Conservation (phyloP, 306 rosid genomes). For the Sphenostylis stenocarpa region DNA sequence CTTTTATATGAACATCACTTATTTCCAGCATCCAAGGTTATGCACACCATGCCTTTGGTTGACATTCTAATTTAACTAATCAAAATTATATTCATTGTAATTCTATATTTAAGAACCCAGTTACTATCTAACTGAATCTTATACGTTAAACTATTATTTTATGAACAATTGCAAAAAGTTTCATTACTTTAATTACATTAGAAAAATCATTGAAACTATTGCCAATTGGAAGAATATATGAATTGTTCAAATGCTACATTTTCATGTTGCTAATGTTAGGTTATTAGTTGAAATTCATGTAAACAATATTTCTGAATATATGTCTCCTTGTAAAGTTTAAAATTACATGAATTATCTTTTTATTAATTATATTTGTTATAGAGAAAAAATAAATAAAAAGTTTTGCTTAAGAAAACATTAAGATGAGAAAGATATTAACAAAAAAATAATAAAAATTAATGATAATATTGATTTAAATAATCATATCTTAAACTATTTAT, state of each 20-base stretch:
- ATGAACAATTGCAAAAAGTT: neutral
- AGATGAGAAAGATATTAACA: too few relatives aligned
- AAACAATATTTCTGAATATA: too few relatives aligned
- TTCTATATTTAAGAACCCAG: neutral
- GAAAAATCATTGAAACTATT: neutral
- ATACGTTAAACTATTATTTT: neutral
- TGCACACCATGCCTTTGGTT: slow-evolving; percentile 32
- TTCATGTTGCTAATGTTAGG: neutral
- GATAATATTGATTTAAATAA: too few relatives aligned
- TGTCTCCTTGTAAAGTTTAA: too few relatives aligned
- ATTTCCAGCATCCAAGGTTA: slow-evolving; percentile 34
- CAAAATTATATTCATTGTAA: neutral
- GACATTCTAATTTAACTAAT: slow-evolving; percentile 18
- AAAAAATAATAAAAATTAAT: too few relatives aligned
- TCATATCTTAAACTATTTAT: too few relatives aligned
- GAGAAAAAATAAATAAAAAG: too few relatives aligned
- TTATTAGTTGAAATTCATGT: neutral
- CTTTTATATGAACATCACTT: slow-evolving; percentile 25
- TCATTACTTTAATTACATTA: neutral
- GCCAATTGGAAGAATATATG: neutral
- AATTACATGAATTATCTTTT: too few relatives aligned
- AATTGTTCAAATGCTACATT: neutral
- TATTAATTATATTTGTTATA: too few relatives aligned
- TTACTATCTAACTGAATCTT: neutral
- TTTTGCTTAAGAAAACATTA: too few relatives aligned